These are phyloP conservation scores for Deuterostichococcus epilithicus DNA, from an alignment of 139 green algal genomes.

Conservation along the genomic window DNA sequence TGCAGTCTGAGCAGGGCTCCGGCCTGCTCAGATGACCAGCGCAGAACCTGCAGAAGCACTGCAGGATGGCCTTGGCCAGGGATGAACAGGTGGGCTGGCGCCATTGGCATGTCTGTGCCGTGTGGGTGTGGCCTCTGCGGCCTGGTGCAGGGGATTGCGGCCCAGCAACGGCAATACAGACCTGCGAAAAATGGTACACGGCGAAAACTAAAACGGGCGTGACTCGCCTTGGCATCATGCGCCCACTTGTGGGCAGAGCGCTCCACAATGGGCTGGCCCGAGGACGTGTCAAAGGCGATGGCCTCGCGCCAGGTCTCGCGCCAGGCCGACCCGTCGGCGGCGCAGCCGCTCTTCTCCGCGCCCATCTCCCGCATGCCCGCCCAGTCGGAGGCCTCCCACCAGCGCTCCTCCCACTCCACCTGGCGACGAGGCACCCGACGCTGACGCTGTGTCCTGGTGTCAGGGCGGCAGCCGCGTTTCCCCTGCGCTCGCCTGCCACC, in stretches of 20 bases:
- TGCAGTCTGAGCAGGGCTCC: no score
- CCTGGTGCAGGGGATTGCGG: no score
- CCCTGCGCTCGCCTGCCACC: background rate
- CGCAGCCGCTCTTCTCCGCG: slow-evolving; percentile 69
- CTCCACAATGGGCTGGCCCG: slow-evolving; percentile 60
- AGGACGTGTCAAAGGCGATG: slow-evolving; percentile 49
- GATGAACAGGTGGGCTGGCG: no score
- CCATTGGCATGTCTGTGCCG: no score
- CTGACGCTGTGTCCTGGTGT: background rate
- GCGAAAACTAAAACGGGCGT: no score
- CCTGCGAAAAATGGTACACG: no score
- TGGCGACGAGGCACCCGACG: slow-evolving; percentile 17
- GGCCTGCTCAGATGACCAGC: no score
- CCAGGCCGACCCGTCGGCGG: slow-evolving; percentile 57
- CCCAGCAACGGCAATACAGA: no score
- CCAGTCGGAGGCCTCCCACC: slow-evolving; percentile 80
- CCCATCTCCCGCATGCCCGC: slow-evolving; percentile 75
- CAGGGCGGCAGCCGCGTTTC: background rate
- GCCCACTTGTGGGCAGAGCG: slow-evolving; percentile 81
- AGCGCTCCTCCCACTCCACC: slow-evolving; percentile 75
- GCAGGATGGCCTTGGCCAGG: no score
- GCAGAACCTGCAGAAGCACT: no score
- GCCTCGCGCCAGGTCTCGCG: slow-evolving; percentile 75
- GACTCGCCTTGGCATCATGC: slow-evolving; percentile 15
- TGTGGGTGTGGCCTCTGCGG: no score